Evolutionary conservation across 352 stramenopile species (phyloP), one percentile per base, ranked within the genome.

Genomic region (Elongisporangium undulatum): DNA sequence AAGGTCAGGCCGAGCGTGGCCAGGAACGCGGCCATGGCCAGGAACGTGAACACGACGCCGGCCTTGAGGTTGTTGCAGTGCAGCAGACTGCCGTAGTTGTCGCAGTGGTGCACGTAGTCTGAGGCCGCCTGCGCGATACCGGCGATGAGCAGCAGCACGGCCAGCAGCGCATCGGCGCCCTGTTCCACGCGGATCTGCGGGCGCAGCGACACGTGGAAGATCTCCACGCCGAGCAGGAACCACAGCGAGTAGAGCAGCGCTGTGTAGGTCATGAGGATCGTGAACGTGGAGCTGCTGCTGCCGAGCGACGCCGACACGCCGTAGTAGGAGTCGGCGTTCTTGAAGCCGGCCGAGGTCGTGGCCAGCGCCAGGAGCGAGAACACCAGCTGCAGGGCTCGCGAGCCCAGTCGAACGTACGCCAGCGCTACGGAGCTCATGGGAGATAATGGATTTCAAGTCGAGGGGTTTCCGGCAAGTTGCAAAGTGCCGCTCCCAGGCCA

Each of bases 171-270:
- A 63, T 91, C 77, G 2, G 72, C 22, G n/a, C 9, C 55, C 22
- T 79, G 59, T 19, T 82, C 67, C 6, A 72, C 41, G 2, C 64
- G 51, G 15, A 69, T 56, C 13, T 66, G 51, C 6, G 61, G 55
- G 19, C 72, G 73, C 49, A 59, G 59, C n/a, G 57, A 66, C 23
- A 73, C n/a, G 56, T 74, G 58, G 53, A 80, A 66, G n/a, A 82
- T 41, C 53, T 91, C 74, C n/a, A 89, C 67, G 9, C 61, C 72
- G 41, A 81, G 56, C 1, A 87, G 1, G 29, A 72, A 64, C 67
- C 69, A 88, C 51, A 88, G 63, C 6, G 53, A 69, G 63, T 87
- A 89, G 16, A 91, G 58, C 78, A 87, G 77, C 16, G 71, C 62
- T 4, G 77, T 82, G 66, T 89, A 89, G 19, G 73, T 68, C 69